A percentile compares a stretch with the other conserved stretches of the same genome.
These are phyloP conservation scores for Termitomyces sp. DNA, from an alignment of 768 basidiomycete genomes.

Conservation along the genomic window DNA sequence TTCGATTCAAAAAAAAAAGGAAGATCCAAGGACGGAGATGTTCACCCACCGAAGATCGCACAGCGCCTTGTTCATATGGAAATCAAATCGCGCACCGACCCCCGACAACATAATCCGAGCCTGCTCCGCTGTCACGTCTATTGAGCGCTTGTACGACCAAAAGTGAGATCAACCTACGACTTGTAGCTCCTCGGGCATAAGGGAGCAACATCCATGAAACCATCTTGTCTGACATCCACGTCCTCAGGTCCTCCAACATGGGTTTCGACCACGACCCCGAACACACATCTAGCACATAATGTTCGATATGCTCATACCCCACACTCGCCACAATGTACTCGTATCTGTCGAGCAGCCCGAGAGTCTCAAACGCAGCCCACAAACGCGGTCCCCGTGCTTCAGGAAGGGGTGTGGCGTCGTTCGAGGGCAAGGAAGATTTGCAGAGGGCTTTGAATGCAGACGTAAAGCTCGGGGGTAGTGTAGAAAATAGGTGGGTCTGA, in stretches of 20 bases:
- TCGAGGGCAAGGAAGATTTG: conserved; percentile 46
- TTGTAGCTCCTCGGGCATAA: conserved; percentile 64
- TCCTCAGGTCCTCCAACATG: conserved; percentile 53
- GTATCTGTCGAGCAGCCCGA: conserved; percentile 78
- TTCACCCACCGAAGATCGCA: conserved; percentile 74
- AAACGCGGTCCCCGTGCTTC: conserved; percentile 24
- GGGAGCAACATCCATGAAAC: conserved; percentile 84
- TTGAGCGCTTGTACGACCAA: background rate
- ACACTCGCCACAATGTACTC: conserved; percentile 80
- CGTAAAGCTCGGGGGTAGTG: conserved; percentile 64
- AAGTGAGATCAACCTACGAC: conserved; percentile 31
- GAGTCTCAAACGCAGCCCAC: conserved; percentile 59
- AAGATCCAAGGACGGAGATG: background rate
- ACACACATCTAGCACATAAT: conserved; percentile 61
- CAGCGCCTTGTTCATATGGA: conserved; percentile 87
- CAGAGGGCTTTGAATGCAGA: conserved; percentile 65
- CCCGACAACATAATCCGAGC: conserved; percentile 68
- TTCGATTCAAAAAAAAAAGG: background rate
- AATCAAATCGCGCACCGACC: conserved; percentile 82
- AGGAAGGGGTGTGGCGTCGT: conserved; percentile 16
- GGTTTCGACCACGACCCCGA: conserved; percentile 64
- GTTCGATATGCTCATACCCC: conserved; percentile 83
- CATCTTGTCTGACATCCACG: conserved; percentile 77
- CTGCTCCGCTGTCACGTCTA: conserved; percentile 52
- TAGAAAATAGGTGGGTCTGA: conserved; percentile 70